Evolutionary conservation across 257 asterid genomes (phyloP).

Genomic region (Schizonepeta tenuifolia): DNA sequence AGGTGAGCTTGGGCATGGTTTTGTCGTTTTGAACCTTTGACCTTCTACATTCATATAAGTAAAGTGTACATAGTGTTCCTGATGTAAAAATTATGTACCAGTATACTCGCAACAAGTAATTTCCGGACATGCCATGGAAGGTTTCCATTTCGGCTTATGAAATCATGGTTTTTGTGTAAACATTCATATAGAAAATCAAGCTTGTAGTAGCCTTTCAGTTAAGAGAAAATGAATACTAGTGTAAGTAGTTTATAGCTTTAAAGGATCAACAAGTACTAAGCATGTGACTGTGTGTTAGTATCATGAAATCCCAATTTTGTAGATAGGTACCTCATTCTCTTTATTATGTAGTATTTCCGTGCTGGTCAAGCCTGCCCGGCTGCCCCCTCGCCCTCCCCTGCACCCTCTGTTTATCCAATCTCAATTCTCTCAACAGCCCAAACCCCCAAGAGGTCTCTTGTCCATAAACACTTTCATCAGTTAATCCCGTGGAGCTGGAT

Average conservation of each 20-base stretch:
- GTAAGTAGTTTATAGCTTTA: background rate
- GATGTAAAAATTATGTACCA: background rate
- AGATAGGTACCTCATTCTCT: background rate
- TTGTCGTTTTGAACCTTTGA: background rate
- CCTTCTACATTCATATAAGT: background rate
- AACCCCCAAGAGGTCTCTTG: background rate
- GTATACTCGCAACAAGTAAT: background rate
- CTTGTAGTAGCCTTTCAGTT: background rate
- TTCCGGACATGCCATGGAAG: background rate
- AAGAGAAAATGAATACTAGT: background rate
- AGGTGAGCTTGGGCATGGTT: background rate
- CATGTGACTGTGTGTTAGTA: too few species aligned
- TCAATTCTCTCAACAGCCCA: background rate
- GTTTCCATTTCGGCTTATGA: slow-evolving; percentile 6
- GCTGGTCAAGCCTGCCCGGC: background rate
- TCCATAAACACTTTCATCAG: background rate
- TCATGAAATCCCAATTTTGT: background rate
- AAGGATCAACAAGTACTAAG: background rate
- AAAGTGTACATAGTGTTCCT: background rate
- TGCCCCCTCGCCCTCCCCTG: background rate
- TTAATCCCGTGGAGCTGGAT: background rate
- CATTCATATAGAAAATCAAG: background rate
- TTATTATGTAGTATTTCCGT: background rate
- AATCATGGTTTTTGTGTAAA: too few species aligned
- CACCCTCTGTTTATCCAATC: background rate